Base-by-base conservation (phyloP, 2,329 filamentous ascomycete species). In the Clarireedia homoeocarpa region DNA sequence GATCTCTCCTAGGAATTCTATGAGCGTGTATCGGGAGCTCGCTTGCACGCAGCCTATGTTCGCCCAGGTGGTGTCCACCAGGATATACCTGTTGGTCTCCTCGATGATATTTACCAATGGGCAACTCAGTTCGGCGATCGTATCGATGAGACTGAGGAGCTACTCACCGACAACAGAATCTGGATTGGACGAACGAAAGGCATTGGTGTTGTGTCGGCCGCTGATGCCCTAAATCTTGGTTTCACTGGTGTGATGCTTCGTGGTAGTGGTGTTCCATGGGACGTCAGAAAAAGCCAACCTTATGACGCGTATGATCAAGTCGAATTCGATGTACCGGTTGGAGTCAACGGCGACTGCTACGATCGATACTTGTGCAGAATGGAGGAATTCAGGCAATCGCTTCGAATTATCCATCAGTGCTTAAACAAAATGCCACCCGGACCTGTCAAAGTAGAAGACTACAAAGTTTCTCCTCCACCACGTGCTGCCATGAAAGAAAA, bases 41-140 rank as follows among this genome's bases (percentile, higher is more conserved):
- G 94, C 79, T 84, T 99, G 52, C 94, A 99, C 76, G 89, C 94
- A 58, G 94, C 94, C 67, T 99, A 99, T 72, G 88, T 99, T 67
- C 89, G 94, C 66, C 94, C 94, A 48, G 94, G 94, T 68, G 94
- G 94, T 75, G 94, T 99, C 55, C 89, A 91, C 69, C 91, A 97
- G 75, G 94, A 99, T 77, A 81, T 99, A 47, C 94, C 94, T 30
- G 70, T 96, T 59, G 94, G 94, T 63, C 85, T 99, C 47, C 84
- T 99, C 51, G 95, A 99, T 71, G 94, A 99, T 71, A 99, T 99
- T 69, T 97, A 99, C 78, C 92, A 97, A 76, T 99, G 94, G 94
- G 94, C 94, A 15, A 99, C 94, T 57, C 94, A 99, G 74, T 99
- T 99, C 69, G 89, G 91, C 68, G 94, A 99, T 77, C 91, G 94